Base-by-base conservation (phyloP, 179 eudicot species). In the Drosera spatulata region DNA sequence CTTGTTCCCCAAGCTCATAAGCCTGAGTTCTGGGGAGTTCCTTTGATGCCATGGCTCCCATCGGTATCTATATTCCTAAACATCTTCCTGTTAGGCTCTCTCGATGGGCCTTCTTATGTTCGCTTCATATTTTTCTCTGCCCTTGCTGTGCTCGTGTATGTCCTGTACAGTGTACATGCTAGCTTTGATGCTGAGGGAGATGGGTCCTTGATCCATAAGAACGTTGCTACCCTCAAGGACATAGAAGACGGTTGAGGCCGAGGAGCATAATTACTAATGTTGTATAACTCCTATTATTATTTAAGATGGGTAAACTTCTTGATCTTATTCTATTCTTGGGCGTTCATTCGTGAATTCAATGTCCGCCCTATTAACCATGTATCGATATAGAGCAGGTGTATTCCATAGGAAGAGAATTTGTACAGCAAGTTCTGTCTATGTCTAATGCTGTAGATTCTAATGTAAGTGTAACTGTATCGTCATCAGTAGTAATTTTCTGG, bases 11-110 rank as follows among this genome's bases (percentile, higher is more conserved):
- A 88, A 55, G 83, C 80, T 4, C 70, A 75, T 7, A 86, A 78
- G 60, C 95, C 96, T 0, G 90, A 88, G 79, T 81, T 81, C 65
- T 86, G 96, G 96, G 95, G 96, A 10, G 96, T 88, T 69, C 96
- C 96, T 10, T 54, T 88, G 53, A 88, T 86, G 96, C 96, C 96
- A 48, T 88, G 94, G 87, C 63, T 82, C 64, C 96, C 96, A 10
- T 76, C 80, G 4, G 50, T 77, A 15, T 88, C 96, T 11, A 83
- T 88, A 48, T 88, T 86, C 57, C 80, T 88, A 22, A 88, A 85
- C 71, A 77, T 88, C 50, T 88, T 88, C 77, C 60, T 88, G 69
- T 62, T 88, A 50, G 91, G 95, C 2, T 80, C 81, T 39, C 84
- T 88, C 4, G 90, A 86, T 55, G 75, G 79, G 58, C 83, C 83